Evolutionary conservation across 78 protist genomes (phyloP), one percentile per base, ranked within the genome.

Genomic region (Dictyostelium intermedium): DNA sequence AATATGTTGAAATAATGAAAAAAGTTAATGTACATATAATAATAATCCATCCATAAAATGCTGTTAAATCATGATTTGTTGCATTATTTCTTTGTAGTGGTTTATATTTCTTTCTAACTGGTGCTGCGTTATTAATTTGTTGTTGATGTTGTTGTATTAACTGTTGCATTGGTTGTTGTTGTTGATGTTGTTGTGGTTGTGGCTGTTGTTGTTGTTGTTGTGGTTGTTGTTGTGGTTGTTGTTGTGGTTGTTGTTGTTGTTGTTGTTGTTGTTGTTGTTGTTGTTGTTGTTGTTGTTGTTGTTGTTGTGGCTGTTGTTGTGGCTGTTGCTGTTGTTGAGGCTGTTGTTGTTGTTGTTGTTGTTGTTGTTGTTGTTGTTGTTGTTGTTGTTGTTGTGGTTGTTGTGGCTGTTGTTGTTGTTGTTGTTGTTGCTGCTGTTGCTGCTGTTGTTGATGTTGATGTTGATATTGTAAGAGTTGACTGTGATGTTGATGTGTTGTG

Each of bases 101-200:
- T 89, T 89, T 89, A 32, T 89, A 89, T 70, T 89, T 89, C 73
- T 89, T 89, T 80, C 94, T 78, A 50, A 82, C 74, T 34, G 86
- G 86, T 23, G 86, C 76, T 0, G 16, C n/a, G 3, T 45, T 35
- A 47, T 70, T 70, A 27, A 66, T 66, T 30, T 32, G 34, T 63
- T 34, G 16, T 2, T 9, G 61, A 47, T 70, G 18, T 34, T 84
- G 83, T 74, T 72, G n/a, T n/a, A n/a, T n/a, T n/a, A n/a, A n/a
- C n/a, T n/a, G n/a, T n/a, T n/a, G n/a, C n/a, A n/a, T 66, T 43
- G n/a, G 43, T 23, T 3, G 80, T 27, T 77, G 63, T 18, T 1
- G 35, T 41, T 56, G 85, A 6, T n/a, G 92, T 47, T 50, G 73
- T 43, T 74, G 83, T 73, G 18, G 23, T 14, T 83, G 78, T n/a